Evolutionary conservation across 2,329 filamentous ascomycete genomes (phyloP), one percentile per base, ranked within the genome.

Genomic region (Nannizziopsis barbatae): DNA sequence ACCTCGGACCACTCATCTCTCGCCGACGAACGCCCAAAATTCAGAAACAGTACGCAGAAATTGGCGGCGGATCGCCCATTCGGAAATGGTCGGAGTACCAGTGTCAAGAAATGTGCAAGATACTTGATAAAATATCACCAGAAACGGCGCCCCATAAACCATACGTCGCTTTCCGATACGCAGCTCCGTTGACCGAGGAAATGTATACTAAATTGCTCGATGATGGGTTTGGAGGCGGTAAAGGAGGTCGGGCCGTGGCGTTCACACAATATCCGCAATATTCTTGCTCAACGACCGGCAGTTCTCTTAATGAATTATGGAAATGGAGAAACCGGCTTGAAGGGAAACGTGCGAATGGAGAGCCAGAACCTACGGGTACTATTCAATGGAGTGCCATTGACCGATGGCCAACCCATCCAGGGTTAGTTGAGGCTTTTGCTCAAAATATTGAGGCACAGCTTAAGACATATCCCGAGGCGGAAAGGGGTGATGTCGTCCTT

Each of bases 251-350:
- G 50, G 92, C 93, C 1, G 88, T 98, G 3, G 92, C 92, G 1
- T 98, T 98, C 62, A 95, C 90, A 22, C 92, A 98, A 67, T 98
- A 98, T 60, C 92, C 92, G 1, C 92, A 98, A 65, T 98, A 98
- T 68, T 95, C 87, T 15, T 98, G 93, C 71, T 95, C 88, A 15
- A 98, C 92, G 1, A 98, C 92, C 0, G 92, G 92, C 17, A 95
- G 87, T 66, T 95, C 87, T 53, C 70, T 98, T 50, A 98, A 98
- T 61, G 92, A 98, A 70, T 71, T 98, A 32, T 98, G 92, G 92
- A 95, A 93, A 70, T 95, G 89, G 88, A 78, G 89, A 54, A 84
- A 87, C 61, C 75, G 70, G 53, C 70, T 98, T 46, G 89, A 96
- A 66, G 86, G 86, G 35, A 88, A 86, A 65, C 72, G 75, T 38